Conservation (phyloP, 306 rosid genomes). For the Urtica urens region DNA sequence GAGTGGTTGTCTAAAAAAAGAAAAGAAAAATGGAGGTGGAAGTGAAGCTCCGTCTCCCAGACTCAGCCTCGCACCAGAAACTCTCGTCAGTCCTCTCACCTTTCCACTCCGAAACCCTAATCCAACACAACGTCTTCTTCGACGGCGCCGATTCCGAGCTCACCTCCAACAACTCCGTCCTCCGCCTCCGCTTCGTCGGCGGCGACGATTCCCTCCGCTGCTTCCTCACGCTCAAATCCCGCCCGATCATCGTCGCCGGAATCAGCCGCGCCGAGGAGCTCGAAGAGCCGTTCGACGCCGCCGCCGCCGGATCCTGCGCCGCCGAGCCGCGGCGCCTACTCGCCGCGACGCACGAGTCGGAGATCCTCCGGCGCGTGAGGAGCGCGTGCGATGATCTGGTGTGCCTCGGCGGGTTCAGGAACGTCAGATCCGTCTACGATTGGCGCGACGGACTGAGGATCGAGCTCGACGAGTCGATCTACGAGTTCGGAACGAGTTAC, state of each 20-base stretch:
- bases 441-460: slow-evolving; percentile 51
- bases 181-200: slow-evolving; percentile 43
- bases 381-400: slow-evolving; percentile 26
- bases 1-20: slow-evolving; percentile 3
- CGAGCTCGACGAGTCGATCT: slow-evolving; percentile 44
- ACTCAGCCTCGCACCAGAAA: slow-evolving; percentile 39
- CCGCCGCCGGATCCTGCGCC: slow-evolving; percentile 34
- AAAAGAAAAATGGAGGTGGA: slow-evolving; percentile 36
- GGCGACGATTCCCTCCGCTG: slow-evolving; percentile 11
- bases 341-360: slow-evolving; percentile 5
- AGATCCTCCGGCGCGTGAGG: slow-evolving; percentile 23
- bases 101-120: slow-evolving; percentile 32
- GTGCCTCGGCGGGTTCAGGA: slow-evolving; percentile 55
- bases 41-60: slow-evolving; percentile 44
- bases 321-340: slow-evolving; percentile 48
- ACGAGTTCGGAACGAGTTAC: slow-evolving; percentile 46
- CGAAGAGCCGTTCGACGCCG: slow-evolving; percentile 41
- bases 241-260: slow-evolving; percentile 32
- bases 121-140: slow-evolving; percentile 55
- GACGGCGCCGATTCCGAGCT: slow-evolving; percentile 42
- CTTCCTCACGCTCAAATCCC: slow-evolving; percentile 41
- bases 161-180: slow-evolving; percentile 42
- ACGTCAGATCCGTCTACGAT: slow-evolving; percentile 35
- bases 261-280: slow-evolving; percentile 39
- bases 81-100: slow-evolving; percentile 39